Evolutionary conservation across 495 filamentous ascomycete species (phyloP).

Genomic region (Aeminium ludgeri): DNA sequence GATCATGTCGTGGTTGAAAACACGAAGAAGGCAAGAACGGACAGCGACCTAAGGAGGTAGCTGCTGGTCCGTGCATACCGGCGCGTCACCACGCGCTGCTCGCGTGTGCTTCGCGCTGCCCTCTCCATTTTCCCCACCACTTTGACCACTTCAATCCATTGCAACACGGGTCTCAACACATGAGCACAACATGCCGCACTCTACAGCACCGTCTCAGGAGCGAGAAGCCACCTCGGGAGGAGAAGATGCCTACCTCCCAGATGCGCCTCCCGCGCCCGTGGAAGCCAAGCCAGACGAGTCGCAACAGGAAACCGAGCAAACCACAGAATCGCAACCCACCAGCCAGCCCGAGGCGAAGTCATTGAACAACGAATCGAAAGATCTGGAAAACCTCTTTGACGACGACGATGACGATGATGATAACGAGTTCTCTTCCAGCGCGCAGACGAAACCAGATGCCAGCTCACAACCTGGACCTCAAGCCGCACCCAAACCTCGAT

Average conservation of each 20-base stretch:
- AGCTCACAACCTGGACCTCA: constrained; percentile 13
- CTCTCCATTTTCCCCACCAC: no score
- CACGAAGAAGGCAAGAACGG: no score
- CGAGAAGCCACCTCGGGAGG: background rate
- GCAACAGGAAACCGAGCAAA: background rate
- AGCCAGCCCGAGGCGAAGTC: background rate
- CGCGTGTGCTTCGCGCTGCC: no score
- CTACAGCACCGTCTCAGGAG: constrained; percentile 14
- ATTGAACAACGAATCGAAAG: constrained; percentile 17
- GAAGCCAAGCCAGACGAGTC: background rate
- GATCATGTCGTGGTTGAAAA: no score
- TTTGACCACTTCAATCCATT: no score
- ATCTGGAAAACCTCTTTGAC: constrained; percentile 66
- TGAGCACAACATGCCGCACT: constrained; percentile 20
- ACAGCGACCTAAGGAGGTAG: no score
- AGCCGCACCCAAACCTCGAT: constrained; percentile 21
- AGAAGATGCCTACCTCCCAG: constrained; percentile 12
- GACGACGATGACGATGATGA: constrained; percentile 63
- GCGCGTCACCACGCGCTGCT: no score
- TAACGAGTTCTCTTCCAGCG: constrained; percentile 52
- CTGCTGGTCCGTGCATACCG: no score
- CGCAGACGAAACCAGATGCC: constrained; percentile 20
- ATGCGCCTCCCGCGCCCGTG: constrained; percentile 6
- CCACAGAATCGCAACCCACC: background rate
- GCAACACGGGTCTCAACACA: background rate